Percentiles rank a stretch among this genome's conserved stretches.
Conservation (phyloP, 2,329 filamentous ascomycete species). For the Erysiphe pulchra region DNA sequence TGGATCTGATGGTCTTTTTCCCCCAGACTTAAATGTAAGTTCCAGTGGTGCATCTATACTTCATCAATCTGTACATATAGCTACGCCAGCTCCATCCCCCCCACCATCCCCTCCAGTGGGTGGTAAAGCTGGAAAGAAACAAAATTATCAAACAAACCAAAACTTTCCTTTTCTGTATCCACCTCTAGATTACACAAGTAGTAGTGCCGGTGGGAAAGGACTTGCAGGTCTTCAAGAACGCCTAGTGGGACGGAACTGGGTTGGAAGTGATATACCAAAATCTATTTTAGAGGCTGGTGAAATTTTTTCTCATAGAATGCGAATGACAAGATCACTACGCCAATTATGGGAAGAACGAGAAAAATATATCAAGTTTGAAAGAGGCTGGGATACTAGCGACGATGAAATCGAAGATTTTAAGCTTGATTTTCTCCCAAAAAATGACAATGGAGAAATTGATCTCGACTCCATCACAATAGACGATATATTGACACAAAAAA, state of each 20-base stretch:
- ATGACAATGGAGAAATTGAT: conserved; percentile 17
- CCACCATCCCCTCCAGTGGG: conserved; percentile 71
- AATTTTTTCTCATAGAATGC: conserved; percentile 68
- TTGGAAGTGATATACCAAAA: conserved; percentile 78
- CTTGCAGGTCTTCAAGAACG: conserved; percentile 53
- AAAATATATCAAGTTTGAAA: conserved; percentile 70
- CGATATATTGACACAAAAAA: no score
- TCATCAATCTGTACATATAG: conserved; percentile 89
- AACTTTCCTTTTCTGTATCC: conserved; percentile 97
- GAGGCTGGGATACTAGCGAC: conserved; percentile 45
- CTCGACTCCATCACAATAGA: conserved; percentile 14
- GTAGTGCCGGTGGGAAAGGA: conserved; percentile 74
- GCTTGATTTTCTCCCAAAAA: conserved; percentile 18
- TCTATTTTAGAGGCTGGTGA: conserved; percentile 90
- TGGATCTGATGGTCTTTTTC: conserved; percentile 34
- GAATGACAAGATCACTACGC: conserved; percentile 73
- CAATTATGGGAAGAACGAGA: conserved; percentile 92
- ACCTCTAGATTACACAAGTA: conserved; percentile 68
- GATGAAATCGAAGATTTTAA: conserved; percentile 17
- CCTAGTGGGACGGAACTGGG: conserved; percentile 65
- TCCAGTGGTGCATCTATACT: conserved; percentile 53
- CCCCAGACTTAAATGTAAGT: conserved; percentile 24
- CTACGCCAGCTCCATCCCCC: conserved; percentile 88
- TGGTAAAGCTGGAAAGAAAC: conserved; percentile 88
- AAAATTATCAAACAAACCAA: conserved; percentile 98